Percentiles rank a stretch among this genome's conserved stretches.
Evolutionary conservation across 768 basidiomycete species (phyloP).

Genomic region (Lactarius sanguifluus): DNA sequence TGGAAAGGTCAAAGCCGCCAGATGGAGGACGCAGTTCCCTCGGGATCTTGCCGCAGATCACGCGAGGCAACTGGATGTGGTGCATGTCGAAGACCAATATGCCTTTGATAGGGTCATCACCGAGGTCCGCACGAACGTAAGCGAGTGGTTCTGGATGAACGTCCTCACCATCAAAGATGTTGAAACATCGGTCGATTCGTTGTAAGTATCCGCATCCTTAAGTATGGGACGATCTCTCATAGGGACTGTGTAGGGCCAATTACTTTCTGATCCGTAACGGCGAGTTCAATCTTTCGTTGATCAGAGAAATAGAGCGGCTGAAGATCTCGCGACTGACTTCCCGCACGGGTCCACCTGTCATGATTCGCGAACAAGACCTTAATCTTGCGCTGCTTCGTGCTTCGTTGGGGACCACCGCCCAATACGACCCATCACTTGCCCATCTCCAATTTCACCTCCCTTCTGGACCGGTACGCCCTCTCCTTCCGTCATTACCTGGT

Average conservation of each 20-base stretch:
- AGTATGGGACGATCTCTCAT: conserved; percentile 19
- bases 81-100: conserved; percentile 74
- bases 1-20: conserved; percentile 76
- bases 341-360: conserved; percentile 60
- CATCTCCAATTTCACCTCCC: conserved; percentile 75
- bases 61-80: conserved; percentile 59
- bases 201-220: conserved; percentile 51
- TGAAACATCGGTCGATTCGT: conserved; percentile 77
- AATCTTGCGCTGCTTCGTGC: conserved; percentile 85
- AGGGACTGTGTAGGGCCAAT: conserved; percentile 55
- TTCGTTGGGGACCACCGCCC: conserved; percentile 84
- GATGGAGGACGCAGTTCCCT: conserved; percentile 78
- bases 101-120: conserved; percentile 72
- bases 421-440: conserved; percentile 77
- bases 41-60: conserved; percentile 63
- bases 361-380: conserved; percentile 90
- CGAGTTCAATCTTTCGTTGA: conserved; percentile 80
- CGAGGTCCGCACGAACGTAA: conserved; percentile 75
- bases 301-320: conserved; percentile 83
- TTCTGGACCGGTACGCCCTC: conserved; percentile 75
- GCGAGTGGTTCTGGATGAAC: conserved; percentile 94
- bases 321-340: conserved; percentile 74
- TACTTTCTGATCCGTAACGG: conserved; percentile 89
- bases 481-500: conserved; percentile 68
- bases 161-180: conserved; percentile 83